Conservation (phyloP, 2,329 filamentous ascomycete genomes). For the Eutypa lata region DNA sequence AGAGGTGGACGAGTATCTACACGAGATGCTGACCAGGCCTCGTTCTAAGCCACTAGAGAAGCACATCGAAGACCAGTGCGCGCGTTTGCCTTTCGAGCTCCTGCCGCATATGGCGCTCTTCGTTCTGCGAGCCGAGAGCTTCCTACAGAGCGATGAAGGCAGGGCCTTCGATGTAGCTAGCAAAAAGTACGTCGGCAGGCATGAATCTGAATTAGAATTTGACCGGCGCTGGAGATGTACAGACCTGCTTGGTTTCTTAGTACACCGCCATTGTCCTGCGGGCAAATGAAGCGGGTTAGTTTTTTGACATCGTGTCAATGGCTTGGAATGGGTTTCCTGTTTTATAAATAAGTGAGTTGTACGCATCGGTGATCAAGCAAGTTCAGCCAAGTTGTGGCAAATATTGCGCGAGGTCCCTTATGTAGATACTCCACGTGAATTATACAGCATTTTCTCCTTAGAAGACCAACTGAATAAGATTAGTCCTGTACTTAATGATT, state of each 20-base stretch:
- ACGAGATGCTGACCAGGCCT: background rate
- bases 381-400: too few species aligned
- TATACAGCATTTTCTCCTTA: too few species aligned
- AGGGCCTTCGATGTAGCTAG: background rate
- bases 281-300: background rate
- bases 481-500: too few species aligned
- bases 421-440: too few species aligned
- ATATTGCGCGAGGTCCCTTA: too few species aligned
- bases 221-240: background rate
- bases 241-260: background rate
- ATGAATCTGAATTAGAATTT: background rate
- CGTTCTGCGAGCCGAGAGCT: background rate
- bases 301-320: background rate
- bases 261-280: background rate
- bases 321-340: too few species aligned
- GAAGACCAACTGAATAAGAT: too few species aligned
- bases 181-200: background rate
- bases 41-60: background rate
- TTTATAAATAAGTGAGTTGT: too few species aligned
- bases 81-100: background rate
- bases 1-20: background rate
- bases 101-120: background rate
- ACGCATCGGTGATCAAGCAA: too few species aligned
- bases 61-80: background rate
- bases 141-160: background rate